A percentile compares a stretch with the other conserved stretches of the same genome.
Conservation (phyloP, 192 early-diverging fungal genomes). For the Phycomyces nitens region DNA sequence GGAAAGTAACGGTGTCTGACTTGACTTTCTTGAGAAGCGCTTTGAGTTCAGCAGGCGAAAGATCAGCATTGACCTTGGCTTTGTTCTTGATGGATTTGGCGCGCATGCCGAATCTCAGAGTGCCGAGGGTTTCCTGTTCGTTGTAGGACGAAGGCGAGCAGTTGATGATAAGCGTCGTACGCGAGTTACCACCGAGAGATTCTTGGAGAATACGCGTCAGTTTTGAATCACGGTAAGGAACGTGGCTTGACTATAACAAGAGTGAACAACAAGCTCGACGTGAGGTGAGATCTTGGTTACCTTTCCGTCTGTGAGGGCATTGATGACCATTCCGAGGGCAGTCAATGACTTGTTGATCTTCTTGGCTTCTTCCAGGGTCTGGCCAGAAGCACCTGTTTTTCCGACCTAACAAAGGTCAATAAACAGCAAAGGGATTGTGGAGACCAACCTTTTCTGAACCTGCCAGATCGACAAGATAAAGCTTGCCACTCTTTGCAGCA, state of each 20-base stretch:
- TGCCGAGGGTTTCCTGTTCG: conserved; percentile 91
- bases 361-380: conserved; percentile 99
- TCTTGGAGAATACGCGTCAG: conserved; percentile 99
- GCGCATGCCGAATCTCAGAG: conserved; percentile 95
- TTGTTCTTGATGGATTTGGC: conserved; percentile 99
- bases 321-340: conserved; percentile 99
- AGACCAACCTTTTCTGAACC: conserved; percentile 99
- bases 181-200: conserved; percentile 98
- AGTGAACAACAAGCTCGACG: too few species aligned
- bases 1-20: conserved; percentile 72
- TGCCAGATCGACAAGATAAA: conserved; percentile 98
- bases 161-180: conserved; percentile 98
- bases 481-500: conserved; percentile 84
- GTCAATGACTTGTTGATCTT: conserved; percentile 99
- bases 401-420: conserved; percentile 43
- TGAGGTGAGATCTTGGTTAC: conserved; percentile 45
- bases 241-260: conserved; percentile 74
- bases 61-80: conserved; percentile 98
- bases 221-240: conserved; percentile 99
- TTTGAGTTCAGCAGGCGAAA: conserved; percentile 94
- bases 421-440: too few species aligned
- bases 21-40: conserved; percentile 88
- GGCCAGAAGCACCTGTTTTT: conserved; percentile 95
- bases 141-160: conserved; percentile 97
- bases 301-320: conserved; percentile 97